Percentiles rank a stretch among this genome's conserved stretches.
Conservation (phyloP, 2,329 filamentous ascomycete species). For the Ceratocystis variospora region DNA sequence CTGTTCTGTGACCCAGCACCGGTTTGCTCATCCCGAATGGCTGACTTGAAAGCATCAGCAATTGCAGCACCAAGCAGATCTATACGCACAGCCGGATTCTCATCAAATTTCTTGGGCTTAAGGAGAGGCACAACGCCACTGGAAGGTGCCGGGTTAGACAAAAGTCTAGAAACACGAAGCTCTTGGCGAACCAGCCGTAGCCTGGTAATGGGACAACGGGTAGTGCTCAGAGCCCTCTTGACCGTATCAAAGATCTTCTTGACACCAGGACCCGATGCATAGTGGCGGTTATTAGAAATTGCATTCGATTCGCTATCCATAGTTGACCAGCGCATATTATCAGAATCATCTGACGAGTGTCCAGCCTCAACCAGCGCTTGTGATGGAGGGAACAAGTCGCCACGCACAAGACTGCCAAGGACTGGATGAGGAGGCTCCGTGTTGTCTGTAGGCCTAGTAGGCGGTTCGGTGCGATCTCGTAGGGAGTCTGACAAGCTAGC, state of each 20-base stretch:
- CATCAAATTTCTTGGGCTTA: conserved; percentile 31
- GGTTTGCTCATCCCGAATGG: conserved; percentile 51
- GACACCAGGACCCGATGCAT: conserved; percentile 46
- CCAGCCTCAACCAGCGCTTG: conserved; percentile 65
- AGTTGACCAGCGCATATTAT: conserved; percentile 20
- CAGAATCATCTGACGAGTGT: conserved; percentile 35
- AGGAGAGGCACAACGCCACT: conserved; percentile 47
- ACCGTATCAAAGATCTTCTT: conserved; percentile 78
- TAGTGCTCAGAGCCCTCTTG: conserved; percentile 59
- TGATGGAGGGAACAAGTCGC: conserved; percentile 67
- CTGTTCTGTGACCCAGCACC: conserved; percentile 1
- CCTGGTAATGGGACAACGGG: conserved; percentile 26
- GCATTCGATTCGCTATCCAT: background rate
- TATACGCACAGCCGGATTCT: conserved; percentile 49
- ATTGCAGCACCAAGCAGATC: conserved; percentile 71
- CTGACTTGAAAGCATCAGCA: conserved; percentile 64
- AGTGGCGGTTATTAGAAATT: background rate
- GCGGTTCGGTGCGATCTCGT: conserved; percentile 46
- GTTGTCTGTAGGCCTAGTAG: conserved; percentile 42
- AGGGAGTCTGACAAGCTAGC: conserved; percentile 78
- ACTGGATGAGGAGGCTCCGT: conserved; percentile 51
- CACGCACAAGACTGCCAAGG: conserved; percentile 73
- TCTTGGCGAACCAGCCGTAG: conserved; percentile 24
- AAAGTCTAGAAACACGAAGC: conserved; percentile 38
- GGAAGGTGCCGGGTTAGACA: conserved; percentile 44